A percentile compares a stretch with the other conserved stretches of the same genome.
phyloP scores from a whole-genome alignment of 2,329 filamentous ascomycete species.

The Botrytis byssoidea region DNA sequence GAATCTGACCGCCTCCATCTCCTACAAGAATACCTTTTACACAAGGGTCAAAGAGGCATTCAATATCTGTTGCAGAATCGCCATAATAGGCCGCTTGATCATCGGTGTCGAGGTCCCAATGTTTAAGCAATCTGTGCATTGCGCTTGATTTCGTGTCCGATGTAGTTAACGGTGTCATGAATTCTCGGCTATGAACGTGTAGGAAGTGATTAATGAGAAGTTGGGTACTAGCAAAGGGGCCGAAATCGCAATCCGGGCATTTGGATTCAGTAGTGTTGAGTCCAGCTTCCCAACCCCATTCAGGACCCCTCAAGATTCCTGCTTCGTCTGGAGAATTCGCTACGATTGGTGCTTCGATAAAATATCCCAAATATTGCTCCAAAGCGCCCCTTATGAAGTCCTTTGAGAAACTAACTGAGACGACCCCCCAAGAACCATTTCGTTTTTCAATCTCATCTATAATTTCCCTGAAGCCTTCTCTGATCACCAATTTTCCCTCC shows the following conservation, averaged over 20 bases:
- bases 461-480: conserved; percentile 29
- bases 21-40: conserved; percentile 32
- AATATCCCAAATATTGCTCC: neutral
- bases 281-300: neutral
- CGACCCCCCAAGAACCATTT: conserved; percentile 28
- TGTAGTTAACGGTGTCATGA: conserved; percentile 23
- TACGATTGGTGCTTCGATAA: conserved; percentile 23
- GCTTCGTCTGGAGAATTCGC: conserved; percentile 29
- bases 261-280: conserved; percentile 13
- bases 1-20: conserved; percentile 26
- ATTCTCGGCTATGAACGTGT: neutral
- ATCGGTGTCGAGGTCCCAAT: conserved; percentile 13
- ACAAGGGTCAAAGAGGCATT: conserved; percentile 32
- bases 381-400: conserved; percentile 33
- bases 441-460: conserved; percentile 18
- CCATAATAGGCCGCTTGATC: conserved; percentile 34
- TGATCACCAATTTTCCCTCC: conserved; percentile 26
- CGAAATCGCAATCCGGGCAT: neutral
- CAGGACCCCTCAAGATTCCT: conserved; percentile 26
- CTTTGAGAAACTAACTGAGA: conserved; percentile 34
- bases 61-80: conserved; percentile 37
- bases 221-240: neutral
- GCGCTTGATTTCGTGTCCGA: conserved; percentile 32
- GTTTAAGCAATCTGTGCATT: conserved; percentile 27
- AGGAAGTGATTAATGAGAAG: neutral